Conservation (phyloP, 78 protist species). For the Speleostelium caveatum region DNA sequence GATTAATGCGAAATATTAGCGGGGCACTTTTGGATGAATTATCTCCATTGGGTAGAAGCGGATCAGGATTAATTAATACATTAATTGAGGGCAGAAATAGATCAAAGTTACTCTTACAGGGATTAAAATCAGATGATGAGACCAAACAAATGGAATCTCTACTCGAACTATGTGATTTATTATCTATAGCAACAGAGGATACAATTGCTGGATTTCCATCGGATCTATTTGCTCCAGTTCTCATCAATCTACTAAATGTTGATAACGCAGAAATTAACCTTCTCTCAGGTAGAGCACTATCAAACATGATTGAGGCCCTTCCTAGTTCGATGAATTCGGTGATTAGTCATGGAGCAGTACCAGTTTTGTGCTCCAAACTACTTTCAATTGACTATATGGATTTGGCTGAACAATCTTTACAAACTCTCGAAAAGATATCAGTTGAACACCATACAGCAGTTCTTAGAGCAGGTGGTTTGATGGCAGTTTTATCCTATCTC, state of each 20-base stretch:
- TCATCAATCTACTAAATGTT: constrained; percentile 45
- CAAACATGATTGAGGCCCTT: constrained; percentile 89
- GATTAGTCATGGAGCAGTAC: constrained; percentile 77
- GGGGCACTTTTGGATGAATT: constrained; percentile 63
- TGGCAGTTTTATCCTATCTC: constrained; percentile 87
- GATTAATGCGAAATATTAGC: constrained; percentile 51
- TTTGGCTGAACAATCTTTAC: constrained; percentile 94
- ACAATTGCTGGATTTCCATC: constrained; percentile 74
- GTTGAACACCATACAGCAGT: constrained; percentile 82
- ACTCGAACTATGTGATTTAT: constrained; percentile 87
- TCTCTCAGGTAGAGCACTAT: constrained; percentile 84
- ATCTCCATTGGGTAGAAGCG: constrained; percentile 25
- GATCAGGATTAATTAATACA: constrained; percentile 47
- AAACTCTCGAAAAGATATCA: constrained; percentile 88
- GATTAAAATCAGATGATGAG: constrained; percentile 66
- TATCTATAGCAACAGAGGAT: constrained; percentile 91
- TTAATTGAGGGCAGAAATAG: constrained; percentile 69
- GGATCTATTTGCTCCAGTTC: constrained; percentile 74
- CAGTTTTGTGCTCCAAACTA: constrained; percentile 82
- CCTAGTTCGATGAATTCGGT: constrained; percentile 70
- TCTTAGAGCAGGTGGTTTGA: constrained; percentile 88
- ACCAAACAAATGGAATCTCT: constrained; percentile 62
- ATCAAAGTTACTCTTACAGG: constrained; percentile 51
- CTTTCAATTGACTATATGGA: constrained; percentile 93
- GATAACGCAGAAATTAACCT: constrained; percentile 90